Evolutionary conservation across 805 yeast genomes (phyloP).

Genomic region (Candida nonsorbophila): DNA sequence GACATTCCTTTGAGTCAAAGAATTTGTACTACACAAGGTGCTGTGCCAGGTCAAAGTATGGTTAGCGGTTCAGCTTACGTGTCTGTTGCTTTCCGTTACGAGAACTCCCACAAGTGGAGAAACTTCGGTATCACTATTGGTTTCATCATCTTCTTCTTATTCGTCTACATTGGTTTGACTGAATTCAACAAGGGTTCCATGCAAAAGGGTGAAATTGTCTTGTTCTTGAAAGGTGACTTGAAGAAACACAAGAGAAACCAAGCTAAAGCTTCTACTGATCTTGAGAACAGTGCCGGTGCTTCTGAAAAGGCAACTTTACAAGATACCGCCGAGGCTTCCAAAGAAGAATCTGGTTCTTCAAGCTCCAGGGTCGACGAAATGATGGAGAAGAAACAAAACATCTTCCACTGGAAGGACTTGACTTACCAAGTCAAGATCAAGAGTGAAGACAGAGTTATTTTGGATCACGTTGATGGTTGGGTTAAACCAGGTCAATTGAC

Average conservation of each 20-base stretch:
- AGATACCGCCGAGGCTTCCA: slow-evolving; percentile 24
- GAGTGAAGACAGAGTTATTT: slow-evolving; percentile 31
- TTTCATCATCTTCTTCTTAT: slow-evolving; percentile 40
- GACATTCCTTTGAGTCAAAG: slow-evolving; percentile 28
- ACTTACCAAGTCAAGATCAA: slow-evolving; percentile 33
- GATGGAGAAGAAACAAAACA: slow-evolving; percentile 9
- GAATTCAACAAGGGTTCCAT: slow-evolving; percentile 38
- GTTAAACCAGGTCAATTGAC: slow-evolving; percentile 79
- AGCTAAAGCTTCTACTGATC: slow-evolving; percentile 11
- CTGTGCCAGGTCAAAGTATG: slow-evolving; percentile 44
- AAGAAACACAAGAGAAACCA: slow-evolving; percentile 21
- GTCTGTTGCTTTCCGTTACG: slow-evolving; percentile 42
- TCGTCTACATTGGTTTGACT: slow-evolving; percentile 26
- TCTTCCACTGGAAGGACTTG: slow-evolving; percentile 36
- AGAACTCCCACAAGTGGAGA: slow-evolving; percentile 67
- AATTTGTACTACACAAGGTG: slow-evolving; percentile 59
- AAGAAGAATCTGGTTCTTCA: slow-evolving; percentile 4
- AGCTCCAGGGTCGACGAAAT: slow-evolving; percentile 2
- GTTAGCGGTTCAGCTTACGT: slow-evolving; percentile 63
- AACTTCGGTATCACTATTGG: slow-evolving; percentile 66
- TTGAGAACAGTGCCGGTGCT: slow-evolving; percentile 13
- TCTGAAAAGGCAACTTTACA: slow-evolving; percentile 20
- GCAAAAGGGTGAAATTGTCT: slow-evolving; percentile 39
- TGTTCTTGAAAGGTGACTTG: slow-evolving; percentile 22
- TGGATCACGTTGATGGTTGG: slow-evolving; percentile 51